phyloP scores from a whole-genome alignment of 306 rosid species.

The Lathyrus sativus region DNA sequence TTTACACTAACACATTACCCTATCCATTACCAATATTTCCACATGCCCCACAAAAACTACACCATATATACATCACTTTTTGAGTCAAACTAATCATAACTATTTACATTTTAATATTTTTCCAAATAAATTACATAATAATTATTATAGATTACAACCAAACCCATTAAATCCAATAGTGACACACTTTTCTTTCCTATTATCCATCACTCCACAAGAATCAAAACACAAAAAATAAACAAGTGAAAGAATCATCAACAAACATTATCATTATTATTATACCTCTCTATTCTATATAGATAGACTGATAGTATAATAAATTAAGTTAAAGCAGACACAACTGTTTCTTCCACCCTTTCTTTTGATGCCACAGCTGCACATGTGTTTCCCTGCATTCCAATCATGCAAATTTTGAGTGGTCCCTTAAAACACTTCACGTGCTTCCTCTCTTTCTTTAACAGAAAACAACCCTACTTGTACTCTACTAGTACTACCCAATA shows the following conservation, averaged over 20 bases:
- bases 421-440: slow-evolving; percentile 84
- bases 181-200: slow-evolving; percentile 40
- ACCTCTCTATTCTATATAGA: background rate
- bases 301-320: background rate
- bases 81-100: background rate
- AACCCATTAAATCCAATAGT: slow-evolving; percentile 37
- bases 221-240: slow-evolving; percentile 32
- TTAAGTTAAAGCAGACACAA: slow-evolving; percentile 56
- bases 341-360: slow-evolving; percentile 37
- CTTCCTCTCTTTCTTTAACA: slow-evolving; percentile 43
- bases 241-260: slow-evolving; percentile 24
- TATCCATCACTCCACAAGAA: slow-evolving; percentile 42
- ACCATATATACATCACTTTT: background rate
- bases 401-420: slow-evolving; percentile 76
- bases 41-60: slow-evolving; percentile 12
- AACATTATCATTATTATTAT: slow-evolving; percentile 16
- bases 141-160: slow-evolving; percentile 41
- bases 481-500: slow-evolving; percentile 41
- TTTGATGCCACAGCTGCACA: slow-evolving; percentile 61
- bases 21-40: background rate
- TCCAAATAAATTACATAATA: slow-evolving; percentile 38
- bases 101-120: slow-evolving; percentile 39
- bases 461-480: slow-evolving; percentile 47
- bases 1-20: background rate
- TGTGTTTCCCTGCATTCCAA: slow-evolving; percentile 75